Base-by-base conservation (phyloP, 148 eudicot species). In the Rhododendron ovatum region DNA sequence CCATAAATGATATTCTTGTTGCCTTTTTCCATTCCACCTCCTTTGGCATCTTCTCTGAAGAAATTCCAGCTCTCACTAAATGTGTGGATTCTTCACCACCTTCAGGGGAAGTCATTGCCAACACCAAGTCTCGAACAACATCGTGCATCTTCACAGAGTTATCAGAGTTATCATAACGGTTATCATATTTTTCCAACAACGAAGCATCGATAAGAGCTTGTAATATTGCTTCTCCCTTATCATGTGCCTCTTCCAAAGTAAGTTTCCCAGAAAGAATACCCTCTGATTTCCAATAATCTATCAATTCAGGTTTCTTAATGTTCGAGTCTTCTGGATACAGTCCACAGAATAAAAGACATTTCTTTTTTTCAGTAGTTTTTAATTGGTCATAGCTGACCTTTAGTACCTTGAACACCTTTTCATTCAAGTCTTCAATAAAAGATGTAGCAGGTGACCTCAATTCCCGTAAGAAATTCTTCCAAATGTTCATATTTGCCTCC, bases 161-260 rank as follows among this genome's bases (percentile, higher is more conserved):
- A n/a, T n/a, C n/a, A n/a, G n/a, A 30, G 0, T 30, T 7, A 45
- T 45, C 48, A 45, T 0, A 45, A 1, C 0, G 0, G 7, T 0
- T 11, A 45, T 45, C 48, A 45, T 11, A 7, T 45, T 45, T 45
- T 45, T 45, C 48, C 48, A 45, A 45, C 48, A 45, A 45, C 2
- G 48, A 45, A 45, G 11, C 48, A 7, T 45, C 11, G 7, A 7
- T 9, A 45, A 45, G 48, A 45, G 48, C 48, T 45, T 45, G 11
- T 30, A 78, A 24, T 45, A 45, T 22, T 13, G 20, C 82, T 8
- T 4, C 35, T 15, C 82, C 82, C 20, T 78, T 35, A 14, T 2
- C 82, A 78, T 5, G 20, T 20, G 82, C 82, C 55, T 78, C 57
- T n/a, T 4, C 33, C 57, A 78, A 78, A 78, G 57, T 45, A 13